A percentile compares a stretch with the other conserved stretches of the same genome.
Evolutionary conservation across 2,329 filamentous ascomycete genomes (phyloP).

Genomic region (Immersiporthe knoxdaviesiana): DNA sequence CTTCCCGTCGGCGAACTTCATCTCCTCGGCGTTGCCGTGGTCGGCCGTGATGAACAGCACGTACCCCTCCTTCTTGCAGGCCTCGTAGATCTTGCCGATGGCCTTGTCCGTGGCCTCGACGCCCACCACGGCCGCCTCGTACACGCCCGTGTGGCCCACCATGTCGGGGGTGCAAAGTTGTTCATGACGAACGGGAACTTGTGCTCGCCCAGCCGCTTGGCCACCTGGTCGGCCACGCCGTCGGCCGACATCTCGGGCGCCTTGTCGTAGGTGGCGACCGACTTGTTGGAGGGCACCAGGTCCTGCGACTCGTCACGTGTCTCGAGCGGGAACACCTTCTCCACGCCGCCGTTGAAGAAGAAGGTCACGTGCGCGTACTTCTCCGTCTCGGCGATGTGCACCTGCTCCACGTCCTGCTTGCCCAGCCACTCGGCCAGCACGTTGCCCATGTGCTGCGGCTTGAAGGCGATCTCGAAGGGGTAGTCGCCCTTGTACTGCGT

Average conservation of each 20-base stretch:
- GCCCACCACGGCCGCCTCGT: slow-evolving; percentile 88
- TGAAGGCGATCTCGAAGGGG: slow-evolving; percentile 88
- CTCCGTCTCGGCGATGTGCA: slow-evolving; percentile 96
- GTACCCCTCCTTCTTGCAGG: slow-evolving; percentile 91
- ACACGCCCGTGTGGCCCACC: slow-evolving; percentile 98
- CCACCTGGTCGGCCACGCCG: slow-evolving; percentile 85
- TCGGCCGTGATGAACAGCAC: slow-evolving; percentile 94
- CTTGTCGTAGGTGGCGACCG: slow-evolving; percentile 90
- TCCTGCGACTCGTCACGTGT: slow-evolving; percentile 80
- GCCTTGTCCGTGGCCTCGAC: slow-evolving; percentile 88
- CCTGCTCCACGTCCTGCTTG: slow-evolving; percentile 88
- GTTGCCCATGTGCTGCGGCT: slow-evolving; percentile 94
- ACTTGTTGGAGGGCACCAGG: slow-evolving; percentile 84
- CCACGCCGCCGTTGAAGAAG: slow-evolving; percentile 99
- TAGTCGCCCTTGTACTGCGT: slow-evolving; percentile 97
- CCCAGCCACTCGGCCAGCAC: slow-evolving; percentile 97
- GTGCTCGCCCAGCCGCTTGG: slow-evolving; percentile 81
- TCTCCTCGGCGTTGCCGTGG: slow-evolving; percentile 98
- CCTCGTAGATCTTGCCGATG: slow-evolving; percentile 89
- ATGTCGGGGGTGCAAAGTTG: slow-evolving; percentile 99
- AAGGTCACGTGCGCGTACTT: slow-evolving; percentile 99
- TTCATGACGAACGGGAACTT: slow-evolving; percentile 99
- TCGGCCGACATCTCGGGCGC: slow-evolving; percentile 96
- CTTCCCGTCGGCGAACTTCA: slow-evolving; percentile 94
- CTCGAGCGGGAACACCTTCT: slow-evolving; percentile 93